These are phyloP conservation scores for Acanthamoeba triangularis DNA, from an alignment of 208 protist genomes.

Conservation along the genomic window DNA sequence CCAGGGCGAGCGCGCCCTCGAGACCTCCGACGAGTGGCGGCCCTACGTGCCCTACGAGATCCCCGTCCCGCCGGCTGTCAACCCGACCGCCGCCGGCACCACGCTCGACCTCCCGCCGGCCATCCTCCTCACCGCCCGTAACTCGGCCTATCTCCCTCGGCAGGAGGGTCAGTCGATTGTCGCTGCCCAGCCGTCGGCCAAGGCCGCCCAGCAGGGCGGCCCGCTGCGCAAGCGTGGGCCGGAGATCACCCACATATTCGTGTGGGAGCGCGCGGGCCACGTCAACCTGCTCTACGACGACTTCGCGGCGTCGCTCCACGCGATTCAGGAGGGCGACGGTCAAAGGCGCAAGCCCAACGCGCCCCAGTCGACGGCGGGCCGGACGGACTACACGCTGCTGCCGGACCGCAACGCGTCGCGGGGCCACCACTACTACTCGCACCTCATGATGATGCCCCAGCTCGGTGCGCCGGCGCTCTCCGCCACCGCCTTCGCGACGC, in stretches of 20 bases:
- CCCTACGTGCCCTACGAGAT: not conserved
- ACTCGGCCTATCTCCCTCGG: constrained; percentile 5
- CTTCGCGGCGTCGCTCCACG: constrained; percentile 18
- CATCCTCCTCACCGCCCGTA: not conserved
- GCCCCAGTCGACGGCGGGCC: not conserved
- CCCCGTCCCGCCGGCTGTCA: not conserved
- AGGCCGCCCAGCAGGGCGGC: not conserved
- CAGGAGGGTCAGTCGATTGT: not conserved
- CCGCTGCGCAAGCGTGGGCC: not conserved
- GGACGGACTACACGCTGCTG: not conserved
- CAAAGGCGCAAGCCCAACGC: not conserved
- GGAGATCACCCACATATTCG: constrained; percentile 1
- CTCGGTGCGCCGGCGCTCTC: not conserved
- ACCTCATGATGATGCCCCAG: constrained; percentile 59
- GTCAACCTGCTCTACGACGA: constrained; percentile 62
- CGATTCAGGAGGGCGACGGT: constrained; percentile 25
- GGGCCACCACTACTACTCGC: constrained; percentile 10
- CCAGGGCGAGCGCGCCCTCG: constrained; percentile 56
- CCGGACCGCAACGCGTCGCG: not conserved
- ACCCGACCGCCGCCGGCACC: not conserved
- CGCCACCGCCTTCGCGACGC: constrained; percentile 1
- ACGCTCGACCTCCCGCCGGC: not conserved
- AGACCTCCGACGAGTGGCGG: constrained; percentile 24
- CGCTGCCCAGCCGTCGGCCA: not conserved
- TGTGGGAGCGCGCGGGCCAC: constrained; percentile 3